These are phyloP conservation scores for Diaporthe velutina DNA, from an alignment of 2,329 filamentous ascomycete species.

Conservation along the genomic window DNA sequence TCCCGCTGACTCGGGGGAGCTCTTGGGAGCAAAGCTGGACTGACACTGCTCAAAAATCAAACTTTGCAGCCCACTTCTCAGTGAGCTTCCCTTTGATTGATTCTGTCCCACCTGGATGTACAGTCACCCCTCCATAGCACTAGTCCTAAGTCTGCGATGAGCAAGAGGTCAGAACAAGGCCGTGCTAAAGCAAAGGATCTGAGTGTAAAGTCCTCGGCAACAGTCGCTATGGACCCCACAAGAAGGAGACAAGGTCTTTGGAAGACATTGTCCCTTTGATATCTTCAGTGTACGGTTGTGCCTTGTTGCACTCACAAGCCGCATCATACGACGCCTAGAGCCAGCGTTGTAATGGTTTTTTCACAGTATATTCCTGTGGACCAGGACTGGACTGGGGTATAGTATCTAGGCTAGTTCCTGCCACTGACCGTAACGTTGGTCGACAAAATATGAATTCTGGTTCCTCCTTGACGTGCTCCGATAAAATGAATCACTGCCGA, in stretches of 20 bases:
- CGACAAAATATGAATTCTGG: too few relatives aligned
- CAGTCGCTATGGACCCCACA: neutral
- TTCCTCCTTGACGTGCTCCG: too few relatives aligned
- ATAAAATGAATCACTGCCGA: too few relatives aligned
- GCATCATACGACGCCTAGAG: neutral
- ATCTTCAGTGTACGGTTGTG: neutral
- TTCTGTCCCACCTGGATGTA: neutral
- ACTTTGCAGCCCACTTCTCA: neutral
- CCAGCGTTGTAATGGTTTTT: too few relatives aligned
- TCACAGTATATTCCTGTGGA: neutral
- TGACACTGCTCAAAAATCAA: too few relatives aligned
- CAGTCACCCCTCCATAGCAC: neutral
- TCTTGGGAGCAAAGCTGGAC: neutral
- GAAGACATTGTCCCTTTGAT: neutral
- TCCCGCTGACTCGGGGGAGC: constrained; percentile 21
- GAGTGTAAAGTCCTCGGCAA: neutral
- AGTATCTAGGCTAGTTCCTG: too few relatives aligned
- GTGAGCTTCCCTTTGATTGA: neutral
- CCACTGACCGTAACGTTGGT: too few relatives aligned
- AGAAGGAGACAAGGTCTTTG: neutral
- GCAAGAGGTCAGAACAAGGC: neutral
- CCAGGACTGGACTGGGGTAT: neutral
- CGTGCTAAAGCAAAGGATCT: too few relatives aligned
- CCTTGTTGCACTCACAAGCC: neutral
- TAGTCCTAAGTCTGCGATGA: neutral